Evolutionary conservation across 2,329 filamentous ascomycete genomes (phyloP), one percentile per base, ranked within the genome.

Genomic region (Diaporthe australafricana): DNA sequence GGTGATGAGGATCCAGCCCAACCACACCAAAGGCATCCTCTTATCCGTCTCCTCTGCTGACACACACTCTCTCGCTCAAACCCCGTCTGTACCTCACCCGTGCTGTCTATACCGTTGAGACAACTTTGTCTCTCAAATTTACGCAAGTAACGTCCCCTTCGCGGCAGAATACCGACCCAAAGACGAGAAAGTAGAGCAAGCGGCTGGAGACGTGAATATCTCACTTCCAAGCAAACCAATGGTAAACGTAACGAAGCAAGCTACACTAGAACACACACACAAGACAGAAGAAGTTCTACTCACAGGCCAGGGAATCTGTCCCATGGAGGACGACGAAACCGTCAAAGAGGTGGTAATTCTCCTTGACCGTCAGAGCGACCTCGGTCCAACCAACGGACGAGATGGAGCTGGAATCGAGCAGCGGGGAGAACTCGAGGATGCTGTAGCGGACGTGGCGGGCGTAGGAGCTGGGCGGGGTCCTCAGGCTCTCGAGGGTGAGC

Each of bases 281-380:
- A n/a, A 5, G 27, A 40, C 8, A 50, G 27, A 17, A 50, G 12
- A 27, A 17, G 6, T 1, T 12, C 14, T 20, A 69, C 67, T 69
- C 38, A 69, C 67, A 98, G 22, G 93, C 93, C 66, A 98, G 86
- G 55, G 94, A 97, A 82, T 98, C 95, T 8, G 95, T 98, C 73
- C 95, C 95, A 81, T 98, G 95, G 42, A 97, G 90, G 50, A 98
- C 91, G 27, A 98, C 94, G 79, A 98, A 98, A 25, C 93, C 94
- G 80, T 98, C 95, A 78, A 95, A 98, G 0, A 94, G 87, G 74
- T 92, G 91, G 81, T 98, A 98, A 82, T 98, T 98, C 75, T 92
- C 90, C 76, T 90, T 88, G 75, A 98, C 90, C n/a, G 92, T 90
- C 65, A 87, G 84, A 1, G 95, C 94, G 79, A 98, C 96, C 79